Conservation (phyloP, 805 yeast genomes). For the Kodamaea kaohsiungensis region DNA sequence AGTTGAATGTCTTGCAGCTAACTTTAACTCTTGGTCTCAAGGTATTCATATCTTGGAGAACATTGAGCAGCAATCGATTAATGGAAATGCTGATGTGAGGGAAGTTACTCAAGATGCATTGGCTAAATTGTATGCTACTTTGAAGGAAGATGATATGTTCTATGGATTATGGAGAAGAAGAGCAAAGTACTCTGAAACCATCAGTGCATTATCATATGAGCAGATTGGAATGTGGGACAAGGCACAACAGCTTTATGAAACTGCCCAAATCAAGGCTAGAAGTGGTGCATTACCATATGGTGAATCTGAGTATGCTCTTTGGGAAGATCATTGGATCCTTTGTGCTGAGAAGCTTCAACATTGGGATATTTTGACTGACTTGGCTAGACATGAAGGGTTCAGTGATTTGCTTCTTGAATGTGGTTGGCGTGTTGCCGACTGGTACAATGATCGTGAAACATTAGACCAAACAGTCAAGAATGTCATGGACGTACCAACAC, state of each 20-base stretch:
- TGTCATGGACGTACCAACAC: conserved; percentile 98
- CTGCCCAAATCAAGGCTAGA: conserved; percentile 95
- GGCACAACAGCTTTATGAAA: conserved; percentile 90
- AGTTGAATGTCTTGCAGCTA: conserved; percentile 81
- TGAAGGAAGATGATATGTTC: conserved; percentile 95
- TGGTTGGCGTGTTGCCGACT: conserved; percentile 99
- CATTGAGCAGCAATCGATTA: conserved; percentile 54
- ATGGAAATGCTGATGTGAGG: conserved; percentile 71
- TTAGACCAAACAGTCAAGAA: conserved; percentile 91
- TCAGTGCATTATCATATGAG: conserved; percentile 89
- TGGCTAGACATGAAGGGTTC: conserved; percentile 97
- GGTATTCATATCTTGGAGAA: conserved; percentile 83
- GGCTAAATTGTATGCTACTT: conserved; percentile 80
- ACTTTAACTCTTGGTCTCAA: conserved; percentile 89
- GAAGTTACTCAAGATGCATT: conserved; percentile 90
- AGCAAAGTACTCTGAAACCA: conserved; percentile 91
- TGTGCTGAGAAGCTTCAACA: conserved; percentile 97
- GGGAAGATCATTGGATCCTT: conserved; percentile 99
- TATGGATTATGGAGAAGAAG: conserved; percentile 98
- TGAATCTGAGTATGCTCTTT: conserved; percentile 88
- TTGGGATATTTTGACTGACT: conserved; percentile 95
- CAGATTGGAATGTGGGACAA: conserved; percentile 94
- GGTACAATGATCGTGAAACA: conserved; percentile 95
- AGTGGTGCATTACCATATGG: conserved; percentile 95
- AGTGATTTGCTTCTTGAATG: conserved; percentile 94